A percentile compares a stretch with the other conserved stretches of the same genome.
Evolutionary conservation across 1,284 basidiomycete species (phyloP).

Genomic region (Papiliotrema terrestris): DNA sequence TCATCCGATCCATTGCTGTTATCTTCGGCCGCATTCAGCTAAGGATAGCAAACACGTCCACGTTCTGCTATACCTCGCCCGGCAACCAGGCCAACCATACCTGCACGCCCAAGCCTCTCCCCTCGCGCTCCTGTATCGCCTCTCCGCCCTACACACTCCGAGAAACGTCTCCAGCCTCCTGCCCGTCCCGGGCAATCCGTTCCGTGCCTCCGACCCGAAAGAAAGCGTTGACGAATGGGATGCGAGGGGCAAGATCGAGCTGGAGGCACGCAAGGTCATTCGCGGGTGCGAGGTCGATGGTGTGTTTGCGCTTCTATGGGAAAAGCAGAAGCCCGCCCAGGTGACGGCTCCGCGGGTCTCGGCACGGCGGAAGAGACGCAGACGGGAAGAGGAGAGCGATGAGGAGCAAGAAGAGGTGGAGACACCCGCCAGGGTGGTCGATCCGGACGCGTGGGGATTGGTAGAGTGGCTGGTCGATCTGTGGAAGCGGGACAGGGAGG

Average conservation of each 20-base stretch:
- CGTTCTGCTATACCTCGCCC: constrained; percentile 26
- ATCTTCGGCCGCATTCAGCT: neutral
- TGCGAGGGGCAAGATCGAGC: constrained; percentile 5
- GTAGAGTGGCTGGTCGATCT: constrained; percentile 28
- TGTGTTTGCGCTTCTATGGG: constrained; percentile 28
- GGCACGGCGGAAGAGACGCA: constrained; percentile 5
- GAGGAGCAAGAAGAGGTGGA: constrained; percentile 17
- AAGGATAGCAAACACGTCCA: constrained; percentile 29
- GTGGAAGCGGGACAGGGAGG: constrained; percentile 26
- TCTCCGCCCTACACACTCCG: constrained; percentile 15
- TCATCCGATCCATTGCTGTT: neutral
- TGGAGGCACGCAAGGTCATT: neutral
- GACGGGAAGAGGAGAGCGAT: neutral
- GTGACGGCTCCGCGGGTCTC: neutral
- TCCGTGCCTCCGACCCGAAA: neutral
- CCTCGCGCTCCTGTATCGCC: constrained; percentile 15
- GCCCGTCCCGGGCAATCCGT: constrained; percentile 3
- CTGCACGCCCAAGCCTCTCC: constrained; percentile 7
- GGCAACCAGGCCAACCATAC: constrained; percentile 2
- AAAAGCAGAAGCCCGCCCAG: neutral
- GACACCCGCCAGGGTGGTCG: constrained; percentile 5
- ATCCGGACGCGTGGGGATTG: constrained; percentile 26
- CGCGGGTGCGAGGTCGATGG: constrained; percentile 14
- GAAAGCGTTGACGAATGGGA: constrained; percentile 2
- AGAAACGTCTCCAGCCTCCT: constrained; percentile 3